Percentiles rank a stretch among this genome's conserved stretches.
phyloP scores from a whole-genome alignment of 352 stramenopile genomes.

The Globisporangium canariense region DNA sequence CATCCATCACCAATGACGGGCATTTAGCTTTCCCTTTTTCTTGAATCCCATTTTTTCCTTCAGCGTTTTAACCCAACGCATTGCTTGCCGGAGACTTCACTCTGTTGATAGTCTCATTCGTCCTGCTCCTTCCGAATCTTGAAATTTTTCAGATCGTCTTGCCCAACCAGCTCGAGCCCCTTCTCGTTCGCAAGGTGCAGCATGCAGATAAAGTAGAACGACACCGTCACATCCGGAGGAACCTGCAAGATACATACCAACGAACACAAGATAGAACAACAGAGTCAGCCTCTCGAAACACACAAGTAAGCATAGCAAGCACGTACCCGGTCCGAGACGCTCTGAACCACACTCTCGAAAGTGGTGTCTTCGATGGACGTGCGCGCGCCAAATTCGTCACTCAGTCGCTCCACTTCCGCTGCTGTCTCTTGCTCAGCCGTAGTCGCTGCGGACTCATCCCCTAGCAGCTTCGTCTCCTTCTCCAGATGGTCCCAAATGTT shows the following conservation, averaged over 20 bases:
- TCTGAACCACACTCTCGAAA: slow-evolving; percentile 90
- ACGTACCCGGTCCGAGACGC: slow-evolving; percentile 78
- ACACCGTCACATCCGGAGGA: slow-evolving; percentile 93
- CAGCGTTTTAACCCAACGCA: too few species aligned
- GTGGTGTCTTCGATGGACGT: slow-evolving; percentile 34
- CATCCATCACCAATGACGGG: slow-evolving; percentile 6
- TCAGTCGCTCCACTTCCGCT: slow-evolving; percentile 13
- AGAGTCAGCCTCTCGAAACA: slow-evolving; percentile 2
- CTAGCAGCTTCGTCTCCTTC: slow-evolving; percentile 33
- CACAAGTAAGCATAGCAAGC: not conserved
- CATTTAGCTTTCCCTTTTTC: slow-evolving; percentile 12
- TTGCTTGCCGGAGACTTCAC: not conserved
- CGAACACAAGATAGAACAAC: slow-evolving; percentile 3
- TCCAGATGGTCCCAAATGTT: slow-evolving; percentile 91
- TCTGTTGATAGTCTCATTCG: slow-evolving; percentile 9
- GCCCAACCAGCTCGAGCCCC: slow-evolving; percentile 82
- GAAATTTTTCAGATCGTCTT: slow-evolving; percentile 79
- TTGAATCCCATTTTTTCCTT: slow-evolving; percentile 12
- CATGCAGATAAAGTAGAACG: slow-evolving; percentile 99
- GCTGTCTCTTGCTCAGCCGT: not conserved
- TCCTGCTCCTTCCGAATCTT: slow-evolving; percentile 49
- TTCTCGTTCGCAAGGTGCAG: slow-evolving; percentile 99
- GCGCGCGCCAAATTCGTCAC: slow-evolving; percentile 17
- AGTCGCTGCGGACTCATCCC: slow-evolving; percentile 4
- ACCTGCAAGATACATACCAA: slow-evolving; percentile 36